A percentile compares a stretch with the other conserved stretches of the same genome.
Conservation (phyloP, 1,139 yeast genomes). For the Meyerozyma carpophila region DNA sequence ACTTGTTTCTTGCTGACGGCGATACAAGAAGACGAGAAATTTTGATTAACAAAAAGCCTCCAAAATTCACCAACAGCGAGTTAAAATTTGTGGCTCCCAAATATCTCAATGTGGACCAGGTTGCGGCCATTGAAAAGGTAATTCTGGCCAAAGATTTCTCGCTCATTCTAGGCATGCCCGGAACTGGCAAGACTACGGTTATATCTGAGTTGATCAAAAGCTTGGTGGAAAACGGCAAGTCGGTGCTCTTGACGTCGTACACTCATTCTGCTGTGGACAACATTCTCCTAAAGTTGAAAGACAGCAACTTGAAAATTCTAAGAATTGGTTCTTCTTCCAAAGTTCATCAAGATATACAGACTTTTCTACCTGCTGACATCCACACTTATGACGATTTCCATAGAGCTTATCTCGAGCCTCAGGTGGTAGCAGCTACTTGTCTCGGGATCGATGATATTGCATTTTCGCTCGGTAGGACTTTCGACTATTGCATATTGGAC, state of each 20-base stretch:
- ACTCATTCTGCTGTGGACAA: slow-evolving; percentile 97
- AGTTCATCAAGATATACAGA: slow-evolving; percentile 59
- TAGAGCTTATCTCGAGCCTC: slow-evolving; percentile 47
- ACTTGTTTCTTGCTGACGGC: slow-evolving; percentile 54
- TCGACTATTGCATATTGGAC: slow-evolving; percentile 92
- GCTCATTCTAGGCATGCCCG: slow-evolving; percentile 93
- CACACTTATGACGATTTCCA: slow-evolving; percentile 41
- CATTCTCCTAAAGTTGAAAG: slow-evolving; percentile 65
- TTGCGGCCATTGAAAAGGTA: slow-evolving; percentile 59
- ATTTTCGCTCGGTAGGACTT: slow-evolving; percentile 49
- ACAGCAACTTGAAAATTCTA: slow-evolving; percentile 42
- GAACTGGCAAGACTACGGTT: slow-evolving; percentile 95
- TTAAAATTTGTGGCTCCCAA: slow-evolving; percentile 12
- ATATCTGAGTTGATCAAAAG: slow-evolving; percentile 68
- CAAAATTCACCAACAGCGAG: slow-evolving; percentile 27
- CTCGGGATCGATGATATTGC: slow-evolving; percentile 67
- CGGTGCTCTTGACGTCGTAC: slow-evolving; percentile 76
- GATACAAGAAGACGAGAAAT: slow-evolving; percentile 48
- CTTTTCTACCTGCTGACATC: slow-evolving; percentile 45
- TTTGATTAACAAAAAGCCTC: slow-evolving; percentile 53
- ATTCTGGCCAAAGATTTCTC: slow-evolving; percentile 69
- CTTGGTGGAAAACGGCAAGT: slow-evolving; percentile 54
- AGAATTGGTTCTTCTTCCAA: slow-evolving; percentile 53
- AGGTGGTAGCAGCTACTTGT: slow-evolving; percentile 86
- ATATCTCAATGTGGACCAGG: slow-evolving; percentile 63